These are phyloP conservation scores for Lyophyllum semitale DNA, from an alignment of 768 basidiomycete species.

Conservation along the genomic window DNA sequence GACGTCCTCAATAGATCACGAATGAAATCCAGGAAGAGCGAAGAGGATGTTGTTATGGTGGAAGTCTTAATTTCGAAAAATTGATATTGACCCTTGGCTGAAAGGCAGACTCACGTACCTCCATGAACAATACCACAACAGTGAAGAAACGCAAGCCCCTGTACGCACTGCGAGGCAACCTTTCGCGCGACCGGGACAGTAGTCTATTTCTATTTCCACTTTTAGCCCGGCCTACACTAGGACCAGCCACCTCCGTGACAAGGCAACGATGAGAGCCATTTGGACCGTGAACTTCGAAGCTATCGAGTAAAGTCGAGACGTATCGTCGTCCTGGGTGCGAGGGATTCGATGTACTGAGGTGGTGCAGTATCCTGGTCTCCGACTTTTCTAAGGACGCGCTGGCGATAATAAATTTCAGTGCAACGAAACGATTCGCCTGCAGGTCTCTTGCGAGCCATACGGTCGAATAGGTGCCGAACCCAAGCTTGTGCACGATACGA, in stretches of 20 bases:
- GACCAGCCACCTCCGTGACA: slow-evolving; percentile 81
- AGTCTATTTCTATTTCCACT: slow-evolving; percentile 43
- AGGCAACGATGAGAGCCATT: slow-evolving; percentile 84
- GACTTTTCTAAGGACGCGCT: slow-evolving; percentile 23
- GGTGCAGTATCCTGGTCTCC: neutral
- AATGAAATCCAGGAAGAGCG: slow-evolving; percentile 1
- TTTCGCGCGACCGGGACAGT: slow-evolving; percentile 48
- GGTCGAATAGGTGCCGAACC: slow-evolving; percentile 50
- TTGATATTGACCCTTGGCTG: neutral
- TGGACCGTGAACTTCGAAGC: slow-evolving; percentile 75
- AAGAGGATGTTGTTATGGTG: slow-evolving; percentile 1
- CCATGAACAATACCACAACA: slow-evolving; percentile 69
- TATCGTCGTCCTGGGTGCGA: slow-evolving; percentile 36
- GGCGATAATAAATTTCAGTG: slow-evolving; percentile 55
- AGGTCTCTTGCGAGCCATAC: slow-evolving; percentile 44
- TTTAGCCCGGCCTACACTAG: slow-evolving; percentile 66
- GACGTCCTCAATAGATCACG: slow-evolving; percentile 6
- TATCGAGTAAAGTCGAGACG: slow-evolving; percentile 69
- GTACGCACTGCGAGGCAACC: slow-evolving; percentile 52
- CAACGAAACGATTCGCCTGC: slow-evolving; percentile 43
- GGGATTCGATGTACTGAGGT: neutral
- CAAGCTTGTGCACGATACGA: slow-evolving; percentile 55
- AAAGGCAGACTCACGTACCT: slow-evolving; percentile 44
- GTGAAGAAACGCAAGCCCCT: slow-evolving; percentile 57
- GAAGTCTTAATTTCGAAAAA: neutral